Evolutionary conservation across 768 basidiomycete genomes (phyloP), one percentile per base, ranked within the genome.

Genomic region (Boletus tomentosulus): DNA sequence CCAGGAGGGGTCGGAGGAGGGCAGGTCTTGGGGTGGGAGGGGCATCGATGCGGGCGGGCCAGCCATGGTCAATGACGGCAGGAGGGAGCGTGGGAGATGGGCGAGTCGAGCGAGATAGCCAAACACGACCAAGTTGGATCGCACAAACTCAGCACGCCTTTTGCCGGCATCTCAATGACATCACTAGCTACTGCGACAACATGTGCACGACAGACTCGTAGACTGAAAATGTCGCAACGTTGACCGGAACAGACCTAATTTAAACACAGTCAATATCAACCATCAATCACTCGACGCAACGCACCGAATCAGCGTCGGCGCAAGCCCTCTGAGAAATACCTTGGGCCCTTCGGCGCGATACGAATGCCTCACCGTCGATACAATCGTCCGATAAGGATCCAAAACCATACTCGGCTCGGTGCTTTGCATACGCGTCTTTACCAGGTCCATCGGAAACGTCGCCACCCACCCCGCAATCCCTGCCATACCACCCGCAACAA

Each of bases 341-440:
- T 73, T 63, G 15, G 75, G 55, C 0, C 93, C 92, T 61, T 89
- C 87, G 9, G 73, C 63, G 24, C 78, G 77, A 57, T 85, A 88
- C 3, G 85, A 83, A 54, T 84, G 56, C 2, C 74, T 61, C 30
- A 84, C 79, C 0, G 88, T 84, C 34, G 84, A 81, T 56, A 72
- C 62, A 10, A 78, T 85, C 43, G 76, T 80, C 13, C 78, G 74
- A 64, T 85, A 89, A 1, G 83, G 86, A 55, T 85, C 78, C 27
- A 4, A 2, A 6, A 7, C 6, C 5, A 5, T 25, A 5, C 12
- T n/a, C n/a, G n/a, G 42, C 25, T 65, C 51, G 25, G 59, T 66
- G 46, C 82, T 81, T 68, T 97, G 93, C 61, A 94, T 81, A 6
- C 92, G 82, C 13, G 94, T 95, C 73, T 97, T 96, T 56, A 95